Evolutionary conservation across 768 basidiomycete species (phyloP).

Genomic region (Boletales sp.): DNA sequence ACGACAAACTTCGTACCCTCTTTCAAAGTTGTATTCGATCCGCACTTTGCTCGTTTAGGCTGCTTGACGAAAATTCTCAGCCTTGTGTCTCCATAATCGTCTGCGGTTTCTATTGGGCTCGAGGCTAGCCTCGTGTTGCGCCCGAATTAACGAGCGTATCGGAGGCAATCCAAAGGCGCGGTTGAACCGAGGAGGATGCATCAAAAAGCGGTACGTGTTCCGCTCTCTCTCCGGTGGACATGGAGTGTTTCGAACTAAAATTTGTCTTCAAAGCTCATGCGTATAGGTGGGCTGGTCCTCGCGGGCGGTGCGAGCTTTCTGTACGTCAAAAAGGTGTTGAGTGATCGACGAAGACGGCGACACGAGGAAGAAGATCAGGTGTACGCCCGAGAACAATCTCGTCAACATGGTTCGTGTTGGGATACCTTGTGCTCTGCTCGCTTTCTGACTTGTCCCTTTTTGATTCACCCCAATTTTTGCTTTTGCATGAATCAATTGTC

Average conservation of each 20-base stretch:
- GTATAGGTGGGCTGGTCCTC: constrained; percentile 27
- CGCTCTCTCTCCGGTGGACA: neutral
- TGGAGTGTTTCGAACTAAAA: neutral
- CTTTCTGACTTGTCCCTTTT: constrained; percentile 9
- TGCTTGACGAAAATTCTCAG: too few species aligned
- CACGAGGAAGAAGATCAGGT: constrained; percentile 15
- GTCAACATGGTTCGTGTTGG: constrained; percentile 1
- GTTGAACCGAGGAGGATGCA: constrained; percentile 11
- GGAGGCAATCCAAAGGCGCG: neutral
- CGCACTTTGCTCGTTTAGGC: too few species aligned
- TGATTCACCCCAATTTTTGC: neutral
- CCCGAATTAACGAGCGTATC: constrained; percentile 2
- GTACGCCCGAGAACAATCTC: constrained; percentile 5
- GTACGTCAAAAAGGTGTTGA: constrained; percentile 29
- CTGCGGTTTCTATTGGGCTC: neutral
- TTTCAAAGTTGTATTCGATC: neutral
- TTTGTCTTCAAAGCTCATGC: constrained; percentile 14
- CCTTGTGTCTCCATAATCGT: neutral
- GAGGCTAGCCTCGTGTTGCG: neutral
- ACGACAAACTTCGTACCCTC: neutral
- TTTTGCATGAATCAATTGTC: neutral
- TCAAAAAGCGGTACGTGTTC: constrained; percentile 14
- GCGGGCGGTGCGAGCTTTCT: constrained; percentile 28
- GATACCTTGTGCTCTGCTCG: neutral
- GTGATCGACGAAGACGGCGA: constrained; percentile 21